These are phyloP conservation scores for Phanerochaete sordida DNA, from an alignment of 768 basidiomycete genomes.

Conservation along the genomic window DNA sequence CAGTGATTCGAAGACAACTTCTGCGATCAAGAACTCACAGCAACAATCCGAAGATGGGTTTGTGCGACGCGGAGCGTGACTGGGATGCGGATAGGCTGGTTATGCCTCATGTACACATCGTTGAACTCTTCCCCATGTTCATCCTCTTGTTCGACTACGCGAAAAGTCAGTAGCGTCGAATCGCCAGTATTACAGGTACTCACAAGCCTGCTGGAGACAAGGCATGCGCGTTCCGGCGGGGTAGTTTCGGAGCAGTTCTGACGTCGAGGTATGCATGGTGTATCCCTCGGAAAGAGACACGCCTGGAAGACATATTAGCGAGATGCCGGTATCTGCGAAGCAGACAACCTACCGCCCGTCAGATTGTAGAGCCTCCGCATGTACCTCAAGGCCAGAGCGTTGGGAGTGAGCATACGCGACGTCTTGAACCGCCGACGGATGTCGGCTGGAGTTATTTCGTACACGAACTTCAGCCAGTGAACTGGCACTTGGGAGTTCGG, in stretches of 20 bases:
- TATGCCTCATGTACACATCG: slow-evolving; percentile 65
- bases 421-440: slow-evolving; percentile 57
- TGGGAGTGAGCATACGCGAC: slow-evolving; percentile 72
- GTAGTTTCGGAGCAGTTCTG: slow-evolving; percentile 55
- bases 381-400: slow-evolving; percentile 66
- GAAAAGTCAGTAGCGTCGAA: not conserved
- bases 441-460: slow-evolving; percentile 70
- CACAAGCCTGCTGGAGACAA: slow-evolving; percentile 55
- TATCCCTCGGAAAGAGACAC: slow-evolving; percentile 27
- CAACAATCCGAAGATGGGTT: slow-evolving; percentile 75
- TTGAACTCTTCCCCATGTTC: slow-evolving; percentile 52
- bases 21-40: slow-evolving; percentile 42
- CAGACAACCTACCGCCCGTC: slow-evolving; percentile 38
- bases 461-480: slow-evolving; percentile 76
- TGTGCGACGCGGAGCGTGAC: slow-evolving; percentile 63
- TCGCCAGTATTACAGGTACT: slow-evolving; percentile 17
- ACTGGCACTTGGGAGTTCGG: slow-evolving; percentile 75
- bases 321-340: not conserved
- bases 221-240: slow-evolving; percentile 35
- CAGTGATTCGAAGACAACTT: not conserved
- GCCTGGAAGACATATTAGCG: slow-evolving; percentile 11
- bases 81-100: slow-evolving; percentile 65
- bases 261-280: slow-evolving; percentile 59
- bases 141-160: slow-evolving; percentile 56
- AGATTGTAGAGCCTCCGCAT: slow-evolving; percentile 76